These are phyloP conservation scores for Dioszegia hungarica DNA, from an alignment of 768 basidiomycete species.

Conservation along the genomic window DNA sequence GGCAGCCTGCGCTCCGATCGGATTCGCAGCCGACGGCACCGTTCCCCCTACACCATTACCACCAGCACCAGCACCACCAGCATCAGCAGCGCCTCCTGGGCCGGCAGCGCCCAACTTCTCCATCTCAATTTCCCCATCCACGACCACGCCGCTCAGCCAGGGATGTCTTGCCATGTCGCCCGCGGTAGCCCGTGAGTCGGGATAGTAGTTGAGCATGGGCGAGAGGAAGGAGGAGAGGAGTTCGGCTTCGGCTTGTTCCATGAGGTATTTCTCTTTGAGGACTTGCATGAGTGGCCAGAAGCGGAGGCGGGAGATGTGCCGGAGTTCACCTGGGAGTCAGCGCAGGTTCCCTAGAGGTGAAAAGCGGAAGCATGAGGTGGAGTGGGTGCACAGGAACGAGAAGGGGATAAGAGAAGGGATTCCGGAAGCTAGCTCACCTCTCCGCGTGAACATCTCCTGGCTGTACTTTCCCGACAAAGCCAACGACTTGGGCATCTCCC, in stretches of 20 bases:
- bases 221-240: constrained; percentile 71
- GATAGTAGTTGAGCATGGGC: constrained; percentile 85
- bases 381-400: not conserved
- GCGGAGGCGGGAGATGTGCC: constrained; percentile 88
- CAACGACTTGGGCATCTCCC: constrained; percentile 64
- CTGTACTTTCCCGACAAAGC: constrained; percentile 90
- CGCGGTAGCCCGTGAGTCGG: constrained; percentile 83
- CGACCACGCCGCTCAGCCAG: constrained; percentile 79
- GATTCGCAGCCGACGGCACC: not conserved
- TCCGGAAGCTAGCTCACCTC: constrained; percentile 57
- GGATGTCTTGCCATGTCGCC: constrained; percentile 76
- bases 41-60: not conserved
- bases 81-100: too few relatives aligned
- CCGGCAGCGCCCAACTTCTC: too few relatives aligned
- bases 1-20: not conserved
- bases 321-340: constrained; percentile 65
- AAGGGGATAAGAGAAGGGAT: too few relatives aligned
- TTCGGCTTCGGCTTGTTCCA: constrained; percentile 75
- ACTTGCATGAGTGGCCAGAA: constrained; percentile 73
- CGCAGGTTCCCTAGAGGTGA: not conserved
- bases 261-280: constrained; percentile 92
- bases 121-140: constrained; percentile 80
- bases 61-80: not conserved
- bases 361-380: not conserved
- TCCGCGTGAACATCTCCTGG: constrained; percentile 91